These are phyloP conservation scores for Lasiodiplodia hormozganensis DNA, from an alignment of 2,329 filamentous ascomycete species.

Conservation along the genomic window DNA sequence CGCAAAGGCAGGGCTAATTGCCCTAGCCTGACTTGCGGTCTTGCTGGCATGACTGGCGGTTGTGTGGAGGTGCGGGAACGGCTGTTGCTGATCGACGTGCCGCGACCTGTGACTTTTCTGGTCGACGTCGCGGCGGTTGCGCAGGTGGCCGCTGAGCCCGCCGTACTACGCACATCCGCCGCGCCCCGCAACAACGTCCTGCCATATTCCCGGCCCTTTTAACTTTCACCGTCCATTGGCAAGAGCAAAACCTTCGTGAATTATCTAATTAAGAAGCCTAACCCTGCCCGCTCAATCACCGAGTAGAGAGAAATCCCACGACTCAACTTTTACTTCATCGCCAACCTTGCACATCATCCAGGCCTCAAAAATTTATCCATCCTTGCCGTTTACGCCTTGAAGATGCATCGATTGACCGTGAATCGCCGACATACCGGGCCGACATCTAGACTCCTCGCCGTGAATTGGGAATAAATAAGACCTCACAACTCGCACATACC, in stretches of 20 bases:
- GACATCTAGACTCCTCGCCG: constrained; percentile 27
- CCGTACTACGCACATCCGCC: constrained; percentile 3
- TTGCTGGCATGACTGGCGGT: constrained; percentile 19
- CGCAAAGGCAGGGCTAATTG: constrained; percentile 13
- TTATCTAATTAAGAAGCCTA: constrained; percentile 26
- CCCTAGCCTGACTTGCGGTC: constrained; percentile 11
- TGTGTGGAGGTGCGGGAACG: not conserved
- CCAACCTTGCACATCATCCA: constrained; percentile 27
- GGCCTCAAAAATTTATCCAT: constrained; percentile 24
- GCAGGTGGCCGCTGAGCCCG: constrained; percentile 23
- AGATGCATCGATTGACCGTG: constrained; percentile 28
- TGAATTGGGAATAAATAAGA: constrained; percentile 18
- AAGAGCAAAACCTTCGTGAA: constrained; percentile 3
- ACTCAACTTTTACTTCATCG: constrained; percentile 25
- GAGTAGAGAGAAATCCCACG: constrained; percentile 1
- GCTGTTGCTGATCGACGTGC: not conserved
- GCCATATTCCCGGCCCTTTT: not conserved
- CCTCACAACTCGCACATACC: constrained; percentile 14
- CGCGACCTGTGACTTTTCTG: constrained; percentile 13
- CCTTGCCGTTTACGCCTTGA: constrained; percentile 23
- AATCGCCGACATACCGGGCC: constrained; percentile 23
- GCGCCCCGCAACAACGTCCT: not conserved
- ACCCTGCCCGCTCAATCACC: not conserved
- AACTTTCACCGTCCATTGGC: not conserved
- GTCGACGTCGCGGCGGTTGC: constrained; percentile 24